A percentile compares a stretch with the other conserved stretches of the same genome.
Conservation (phyloP, 345 rosid genomes). For the Moricandia moricandioides region DNA sequence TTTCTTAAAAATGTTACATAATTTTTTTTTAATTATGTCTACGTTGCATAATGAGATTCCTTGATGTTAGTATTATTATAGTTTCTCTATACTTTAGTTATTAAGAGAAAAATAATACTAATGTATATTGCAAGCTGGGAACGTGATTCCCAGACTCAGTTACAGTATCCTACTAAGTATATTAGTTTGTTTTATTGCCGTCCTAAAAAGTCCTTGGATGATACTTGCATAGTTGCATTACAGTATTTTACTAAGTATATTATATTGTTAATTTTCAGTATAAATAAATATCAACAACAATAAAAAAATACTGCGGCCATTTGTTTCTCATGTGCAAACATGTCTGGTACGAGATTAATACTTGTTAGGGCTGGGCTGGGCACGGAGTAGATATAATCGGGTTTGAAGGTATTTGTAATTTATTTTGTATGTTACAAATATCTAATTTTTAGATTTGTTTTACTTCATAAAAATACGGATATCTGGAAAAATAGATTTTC, state of each 20-base stretch:
- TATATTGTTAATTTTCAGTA: not conserved
- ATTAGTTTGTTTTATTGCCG: conserved; percentile 17
- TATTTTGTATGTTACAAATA: too few species aligned
- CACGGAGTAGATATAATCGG: too few species aligned
- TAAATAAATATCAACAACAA: not conserved
- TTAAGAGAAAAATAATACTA: not conserved
- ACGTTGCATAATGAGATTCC: conserved; percentile 28
- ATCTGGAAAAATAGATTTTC: too few species aligned
- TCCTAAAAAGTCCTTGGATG: conserved; percentile 2
- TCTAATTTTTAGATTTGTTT: too few species aligned
- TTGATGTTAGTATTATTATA: conserved; percentile 8
- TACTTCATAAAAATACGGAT: too few species aligned
- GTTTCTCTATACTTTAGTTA: not conserved
- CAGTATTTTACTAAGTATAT: not conserved
- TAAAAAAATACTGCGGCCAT: not conserved
- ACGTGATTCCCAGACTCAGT: conserved; percentile 33
- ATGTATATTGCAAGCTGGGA: conserved; percentile 31
- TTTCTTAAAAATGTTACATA: conserved; percentile 5
- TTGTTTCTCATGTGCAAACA: conserved; percentile 28
- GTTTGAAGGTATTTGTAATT: too few species aligned
- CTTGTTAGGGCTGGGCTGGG: too few species aligned
- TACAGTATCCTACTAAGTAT: too few species aligned
- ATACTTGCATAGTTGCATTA: not conserved
- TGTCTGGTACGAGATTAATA: conserved; percentile 33
- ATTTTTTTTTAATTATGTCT: conserved; percentile 10